Conservation (phyloP, 306 rosid genomes). For the Oxytropis ochrocephala region DNA sequence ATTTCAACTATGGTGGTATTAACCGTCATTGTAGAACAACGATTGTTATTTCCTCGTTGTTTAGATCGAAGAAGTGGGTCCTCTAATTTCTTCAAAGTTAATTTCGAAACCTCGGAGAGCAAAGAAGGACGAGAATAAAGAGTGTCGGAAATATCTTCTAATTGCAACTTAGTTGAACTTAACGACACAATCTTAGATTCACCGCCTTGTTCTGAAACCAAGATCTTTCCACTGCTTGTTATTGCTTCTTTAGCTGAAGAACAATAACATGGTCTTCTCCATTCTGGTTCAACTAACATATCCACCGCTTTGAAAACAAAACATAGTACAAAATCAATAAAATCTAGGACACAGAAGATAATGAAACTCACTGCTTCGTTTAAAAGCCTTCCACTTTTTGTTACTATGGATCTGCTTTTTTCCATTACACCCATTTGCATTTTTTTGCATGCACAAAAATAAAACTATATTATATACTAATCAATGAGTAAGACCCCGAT, state of each 20-base stretch:
- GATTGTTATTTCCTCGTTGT: not conserved
- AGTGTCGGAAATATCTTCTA: conserved; percentile 88
- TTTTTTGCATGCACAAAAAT: not conserved
- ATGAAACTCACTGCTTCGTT: conserved; percentile 69
- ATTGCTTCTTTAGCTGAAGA: conserved; percentile 65
- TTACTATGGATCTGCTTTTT: conserved; percentile 26
- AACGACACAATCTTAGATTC: conserved; percentile 68
- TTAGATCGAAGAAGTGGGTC: conserved; percentile 11
- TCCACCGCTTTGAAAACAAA: conserved; percentile 61
- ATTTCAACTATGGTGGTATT: conserved; percentile 70
- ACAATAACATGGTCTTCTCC: conserved; percentile 81
- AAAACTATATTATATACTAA: not conserved
- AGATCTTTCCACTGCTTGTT: conserved; percentile 61
- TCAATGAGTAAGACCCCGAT: no score
- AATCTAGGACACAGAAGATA: conserved; percentile 51
- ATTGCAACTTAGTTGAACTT: conserved; percentile 43
- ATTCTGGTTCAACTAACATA: conserved; percentile 62
- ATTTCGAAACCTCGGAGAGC: conserved; percentile 58
- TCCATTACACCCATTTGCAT: conserved; percentile 24
- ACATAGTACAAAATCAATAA: conserved; percentile 60
- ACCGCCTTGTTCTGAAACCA: conserved; percentile 75
- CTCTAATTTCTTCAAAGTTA: conserved; percentile 34
- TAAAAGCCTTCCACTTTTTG: conserved; percentile 35
- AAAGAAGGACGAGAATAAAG: conserved; percentile 71
- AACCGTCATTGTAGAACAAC: conserved; percentile 28